These are phyloP conservation scores for Penicillium crustosum DNA, from an alignment of 2,329 filamentous ascomycete genomes.

Conservation along the genomic window DNA sequence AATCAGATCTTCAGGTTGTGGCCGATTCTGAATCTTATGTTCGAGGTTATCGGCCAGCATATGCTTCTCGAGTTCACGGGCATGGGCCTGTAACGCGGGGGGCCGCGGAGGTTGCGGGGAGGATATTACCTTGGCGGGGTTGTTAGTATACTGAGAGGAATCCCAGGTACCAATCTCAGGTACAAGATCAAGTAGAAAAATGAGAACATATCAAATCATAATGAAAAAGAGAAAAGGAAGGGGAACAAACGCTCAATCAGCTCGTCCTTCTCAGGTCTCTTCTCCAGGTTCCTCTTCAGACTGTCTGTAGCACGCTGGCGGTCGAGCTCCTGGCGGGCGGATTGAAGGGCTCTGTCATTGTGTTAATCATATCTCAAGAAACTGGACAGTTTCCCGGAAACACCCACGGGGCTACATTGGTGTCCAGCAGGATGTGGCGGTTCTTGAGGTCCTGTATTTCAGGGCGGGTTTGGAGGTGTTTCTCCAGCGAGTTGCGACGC, in stretches of 20 bases:
- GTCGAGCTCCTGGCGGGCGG: constrained; percentile 62
- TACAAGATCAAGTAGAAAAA: background rate
- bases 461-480: constrained; percentile 70
- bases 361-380: background rate
- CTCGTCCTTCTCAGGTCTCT: constrained; percentile 67
- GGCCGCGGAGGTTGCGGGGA: constrained; percentile 74
- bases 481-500: constrained; percentile 67
- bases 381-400: background rate
- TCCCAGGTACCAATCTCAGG: background rate
- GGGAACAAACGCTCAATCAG: constrained; percentile 70
- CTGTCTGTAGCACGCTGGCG: constrained; percentile 63
- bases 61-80: constrained; percentile 80
- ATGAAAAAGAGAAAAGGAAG: background rate
- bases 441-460: constrained; percentile 65
- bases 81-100: constrained; percentile 77
- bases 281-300: constrained; percentile 63
- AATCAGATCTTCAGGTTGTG: constrained; percentile 72
- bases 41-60: constrained; percentile 87
- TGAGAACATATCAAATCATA: background rate
- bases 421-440: constrained; percentile 66
- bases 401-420: constrained; percentile 64
- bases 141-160: constrained; percentile 7
- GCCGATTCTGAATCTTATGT: constrained; percentile 78
- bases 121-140: constrained; percentile 69
- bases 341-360: constrained; percentile 59